These are phyloP conservation scores for Mycena polygramma DNA, from an alignment of 768 basidiomycete species.

Conservation along the genomic window DNA sequence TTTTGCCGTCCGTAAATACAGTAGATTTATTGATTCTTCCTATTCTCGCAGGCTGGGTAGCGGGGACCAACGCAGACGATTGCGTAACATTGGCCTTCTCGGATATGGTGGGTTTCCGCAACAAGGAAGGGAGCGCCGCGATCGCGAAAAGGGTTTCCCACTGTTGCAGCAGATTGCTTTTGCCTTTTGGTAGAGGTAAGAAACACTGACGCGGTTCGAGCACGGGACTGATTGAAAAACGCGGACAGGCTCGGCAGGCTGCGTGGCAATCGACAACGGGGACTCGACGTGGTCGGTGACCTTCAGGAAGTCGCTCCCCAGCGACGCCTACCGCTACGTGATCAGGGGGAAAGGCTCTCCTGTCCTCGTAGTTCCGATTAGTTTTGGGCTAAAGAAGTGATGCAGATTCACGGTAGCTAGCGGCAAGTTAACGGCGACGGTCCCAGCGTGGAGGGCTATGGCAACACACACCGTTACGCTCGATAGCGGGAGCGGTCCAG, in stretches of 20 bases:
- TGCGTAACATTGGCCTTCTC: slow-evolving; percentile 69
- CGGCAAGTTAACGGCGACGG: slow-evolving; percentile 63
- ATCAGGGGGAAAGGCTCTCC: slow-evolving; percentile 61
- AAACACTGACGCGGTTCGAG: neutral
- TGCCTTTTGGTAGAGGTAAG: slow-evolving; percentile 43
- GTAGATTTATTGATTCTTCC: neutral
- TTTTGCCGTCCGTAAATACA: too few species aligned
- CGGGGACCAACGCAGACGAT: slow-evolving; percentile 66
- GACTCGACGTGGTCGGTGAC: slow-evolving; percentile 67
- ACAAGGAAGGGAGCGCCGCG: slow-evolving; percentile 64
- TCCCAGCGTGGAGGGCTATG: slow-evolving; percentile 65
- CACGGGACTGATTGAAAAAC: too few species aligned
- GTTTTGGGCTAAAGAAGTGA: neutral
- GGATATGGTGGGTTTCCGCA: slow-evolving; percentile 77
- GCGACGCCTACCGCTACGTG: slow-evolving; percentile 75
- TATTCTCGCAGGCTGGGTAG: slow-evolving; percentile 64
- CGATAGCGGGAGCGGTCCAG: slow-evolving; percentile 46
- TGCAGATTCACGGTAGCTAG: slow-evolving; percentile 63
- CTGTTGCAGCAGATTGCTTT: slow-evolving; percentile 74
- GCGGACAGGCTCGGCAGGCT: slow-evolving; percentile 63
- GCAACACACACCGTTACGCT: slow-evolving; percentile 66
- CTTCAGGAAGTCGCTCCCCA: slow-evolving; percentile 70
- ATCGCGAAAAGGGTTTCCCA: slow-evolving; percentile 70
- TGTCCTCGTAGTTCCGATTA: too few species aligned
- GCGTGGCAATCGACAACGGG: slow-evolving; percentile 77